Base-by-base conservation (phyloP, 306 rosid species). In the Vachellia pachyceras region DNA sequence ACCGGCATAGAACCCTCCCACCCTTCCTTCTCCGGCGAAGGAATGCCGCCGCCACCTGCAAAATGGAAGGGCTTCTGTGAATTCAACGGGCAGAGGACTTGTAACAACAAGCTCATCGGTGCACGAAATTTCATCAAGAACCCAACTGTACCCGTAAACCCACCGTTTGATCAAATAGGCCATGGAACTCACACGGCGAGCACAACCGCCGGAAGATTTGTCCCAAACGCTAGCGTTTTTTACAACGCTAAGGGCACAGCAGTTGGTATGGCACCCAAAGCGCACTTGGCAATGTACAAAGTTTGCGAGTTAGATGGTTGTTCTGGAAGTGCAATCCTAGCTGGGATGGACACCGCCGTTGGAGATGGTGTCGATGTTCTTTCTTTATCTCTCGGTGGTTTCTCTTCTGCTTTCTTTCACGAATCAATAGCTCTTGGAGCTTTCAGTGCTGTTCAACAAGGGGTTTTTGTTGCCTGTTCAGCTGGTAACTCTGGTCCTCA, bases 61-160 rank as follows among this genome's bases (percentile, higher is more conserved):
- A 92, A 84, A 79, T 94, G 98, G 98, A 90, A 89, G 75, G 98
- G 98, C 18, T 77, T 40, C 22, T 92, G 98, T 35, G 92, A 94
- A 7, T 91, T 94, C 85, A 84, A 73, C 0, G 90, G 84, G 13
- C 12, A 64, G 10, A 73, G 78, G 2, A 58, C 69, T 10, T 94
- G 98, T 76, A 94, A 94, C 77, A 92, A 90, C 82, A 94, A 92
- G 75, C 86, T 92, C 40, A 77, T 94, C 0, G 98, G 98, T 22
- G 98, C 95, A 0, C 88, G 86, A 65, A 87, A 39, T 36, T 69
- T 94, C n/a, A 0, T 3, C 50, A 73, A 15, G 83, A 80, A 69
- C 85, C 85, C n/a, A n/a, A n/a, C n/a, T n/a, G n/a, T n/a, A n/a
- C n/a, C n/a, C n/a, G n/a, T n/a, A n/a, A n/a, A n/a, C n/a, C n/a